A percentile compares a stretch with the other conserved stretches of the same genome.
Evolutionary conservation across 1,139 yeast species (phyloP).

Genomic region (Candida tetrigidarum): DNA sequence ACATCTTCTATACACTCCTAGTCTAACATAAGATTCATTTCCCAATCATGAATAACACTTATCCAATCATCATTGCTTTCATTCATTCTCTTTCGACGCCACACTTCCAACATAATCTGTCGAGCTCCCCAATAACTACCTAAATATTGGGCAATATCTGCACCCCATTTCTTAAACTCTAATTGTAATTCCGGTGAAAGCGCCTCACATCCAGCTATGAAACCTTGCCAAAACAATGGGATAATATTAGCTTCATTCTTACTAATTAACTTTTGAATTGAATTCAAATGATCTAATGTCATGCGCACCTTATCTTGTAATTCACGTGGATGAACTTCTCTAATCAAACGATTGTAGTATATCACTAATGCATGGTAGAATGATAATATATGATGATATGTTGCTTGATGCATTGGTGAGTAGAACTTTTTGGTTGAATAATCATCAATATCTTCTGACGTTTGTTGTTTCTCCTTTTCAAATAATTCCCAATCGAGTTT

Average conservation of each 20-base stretch:
- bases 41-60: slow-evolving; percentile 81
- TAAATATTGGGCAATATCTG: slow-evolving; percentile 71
- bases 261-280: slow-evolving; percentile 60
- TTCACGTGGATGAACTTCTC: slow-evolving; percentile 52
- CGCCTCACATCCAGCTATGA: slow-evolving; percentile 88
- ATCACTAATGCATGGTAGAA: slow-evolving; percentile 76
- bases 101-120: slow-evolving; percentile 83
- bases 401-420: slow-evolving; percentile 67
- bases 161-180: slow-evolving; percentile 81
- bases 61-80: slow-evolving; percentile 74
- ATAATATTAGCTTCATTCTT: slow-evolving; percentile 61
- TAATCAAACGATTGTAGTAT: slow-evolving; percentile 73
- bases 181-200: slow-evolving; percentile 59
- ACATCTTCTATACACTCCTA: slow-evolving; percentile 21
- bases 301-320: slow-evolving; percentile 63
- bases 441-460: slow-evolving; percentile 16
- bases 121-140: slow-evolving; percentile 90
- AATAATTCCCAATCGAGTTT: slow-evolving; percentile 63
- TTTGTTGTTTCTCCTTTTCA: slow-evolving; percentile 15
- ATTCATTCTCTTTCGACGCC: slow-evolving; percentile 71
- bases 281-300: slow-evolving; percentile 68
- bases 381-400: slow-evolving; percentile 83
- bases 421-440: slow-evolving; percentile 39
- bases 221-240: slow-evolving; percentile 89
- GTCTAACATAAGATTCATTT: slow-evolving; percentile 78